Base-by-base conservation (phyloP, 176 grass and related monocot genomes). In the Otatea glauca region DNA sequence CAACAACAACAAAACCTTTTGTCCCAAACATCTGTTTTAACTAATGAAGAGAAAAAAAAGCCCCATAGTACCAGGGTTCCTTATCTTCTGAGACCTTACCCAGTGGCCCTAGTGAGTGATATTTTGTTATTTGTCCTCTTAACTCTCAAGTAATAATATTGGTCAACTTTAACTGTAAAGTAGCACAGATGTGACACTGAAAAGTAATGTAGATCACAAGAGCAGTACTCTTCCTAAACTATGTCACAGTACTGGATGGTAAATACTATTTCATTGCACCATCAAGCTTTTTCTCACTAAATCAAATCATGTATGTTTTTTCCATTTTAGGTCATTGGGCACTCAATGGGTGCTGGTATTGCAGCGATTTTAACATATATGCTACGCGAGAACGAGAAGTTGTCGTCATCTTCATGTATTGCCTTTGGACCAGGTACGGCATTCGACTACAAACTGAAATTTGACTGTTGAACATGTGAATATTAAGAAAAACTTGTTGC, bases 301-400 rank as follows among this genome's bases (percentile, higher is more conserved):
- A 65, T 68, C 47, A 32, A 69, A 63, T 80, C 12, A n/a, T n/a
- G n/a, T n/a, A n/a, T n/a, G n/a, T 64, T 86, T 37, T 38, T 85
- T 86, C 16, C 51, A 75, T 80, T 66, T 85, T 85, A 97, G 95
- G 91, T 97, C 67, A 93, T 94, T 85, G 95, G 20, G n/a, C 90
- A 97, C 88, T 97, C 95, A 14, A 94, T 97, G 90, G 95, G n/a
- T 70, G 95, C 88, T 87, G 91, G 86, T 50, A 84, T 94, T 78
- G 95, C 90, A 34, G 88, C 95, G n/a, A 88, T 97, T 78, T 87
- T 97, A 80, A 91, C 95, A 79, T 91, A 86, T 80, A 93, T 97
- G 45, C 85, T 97, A 50, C 29, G 95, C 1, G 95, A 97, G 72
- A 83, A 87, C 61, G 81, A 92, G 62, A 81, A 91, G 49, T 88